Conservation (phyloP, 2,329 filamentous ascomycete genomes). For the Scleromitrula shiraiana region DNA sequence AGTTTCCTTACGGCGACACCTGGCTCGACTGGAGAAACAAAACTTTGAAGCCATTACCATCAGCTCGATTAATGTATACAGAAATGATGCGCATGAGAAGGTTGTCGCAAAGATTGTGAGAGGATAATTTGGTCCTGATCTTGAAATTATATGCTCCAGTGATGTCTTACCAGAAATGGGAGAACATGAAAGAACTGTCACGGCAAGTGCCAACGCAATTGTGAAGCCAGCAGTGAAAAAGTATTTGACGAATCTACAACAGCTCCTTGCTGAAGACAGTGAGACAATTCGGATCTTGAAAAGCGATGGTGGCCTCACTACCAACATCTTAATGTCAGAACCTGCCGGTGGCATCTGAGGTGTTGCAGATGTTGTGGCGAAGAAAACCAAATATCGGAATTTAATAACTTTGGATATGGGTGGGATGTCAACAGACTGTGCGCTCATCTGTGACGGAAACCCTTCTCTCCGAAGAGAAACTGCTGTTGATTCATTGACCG, state of each 20-base stretch:
- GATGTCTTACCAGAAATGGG: conserved; percentile 1
- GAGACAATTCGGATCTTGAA: conserved; percentile 4
- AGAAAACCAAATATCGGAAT: conserved; percentile 1
- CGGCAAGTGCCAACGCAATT: conserved; percentile 1
- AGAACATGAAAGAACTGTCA: conserved; percentile 1
- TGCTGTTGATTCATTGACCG: background rate
- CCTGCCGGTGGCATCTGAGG: background rate
- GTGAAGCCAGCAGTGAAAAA: background rate
- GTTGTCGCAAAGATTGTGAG: background rate
- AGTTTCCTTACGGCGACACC: background rate
- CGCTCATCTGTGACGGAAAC: background rate
- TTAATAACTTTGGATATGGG: conserved; percentile 5
- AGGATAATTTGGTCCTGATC: background rate
- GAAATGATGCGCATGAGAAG: background rate
- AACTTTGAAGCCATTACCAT: background rate
- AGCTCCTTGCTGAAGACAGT: background rate
- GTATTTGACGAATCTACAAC: conserved; percentile 1
- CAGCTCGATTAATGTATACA: conserved; percentile 1
- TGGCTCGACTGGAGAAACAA: background rate
- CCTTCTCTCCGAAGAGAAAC: background rate
- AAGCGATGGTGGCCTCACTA: conserved; percentile 7
- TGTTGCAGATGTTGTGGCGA: background rate
- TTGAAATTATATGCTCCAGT: conserved; percentile 5
- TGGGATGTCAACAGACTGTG: background rate
- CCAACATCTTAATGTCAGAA: background rate